phyloP scores from a whole-genome alignment of 2,329 filamentous ascomycete genomes.

The Verticillium dahliae region DNA sequence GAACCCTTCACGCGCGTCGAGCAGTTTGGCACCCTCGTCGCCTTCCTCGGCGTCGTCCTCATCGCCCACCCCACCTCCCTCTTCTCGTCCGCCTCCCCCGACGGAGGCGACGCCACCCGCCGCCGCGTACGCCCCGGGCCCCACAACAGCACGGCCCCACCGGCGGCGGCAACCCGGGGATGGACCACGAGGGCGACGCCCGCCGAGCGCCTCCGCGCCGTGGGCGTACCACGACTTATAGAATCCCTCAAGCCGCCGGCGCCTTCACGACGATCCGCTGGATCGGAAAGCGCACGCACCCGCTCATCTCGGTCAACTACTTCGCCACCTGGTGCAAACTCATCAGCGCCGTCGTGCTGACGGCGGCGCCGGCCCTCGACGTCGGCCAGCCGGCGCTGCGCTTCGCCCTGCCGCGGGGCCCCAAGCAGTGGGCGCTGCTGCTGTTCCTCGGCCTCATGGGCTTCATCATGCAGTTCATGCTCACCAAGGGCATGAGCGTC shows the following conservation, averaged over 20 bases:
- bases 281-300: slow-evolving; percentile 74
- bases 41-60: slow-evolving; percentile 71
- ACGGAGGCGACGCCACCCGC: slow-evolving; percentile 2
- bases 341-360: slow-evolving; percentile 57
- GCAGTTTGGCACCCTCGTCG: slow-evolving; percentile 68
- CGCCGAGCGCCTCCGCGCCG: slow-evolving; percentile 61
- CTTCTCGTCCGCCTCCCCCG: slow-evolving; percentile 25
- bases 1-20: slow-evolving; percentile 76
- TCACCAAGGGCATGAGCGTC: slow-evolving; percentile 68
- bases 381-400: slow-evolving; percentile 38
- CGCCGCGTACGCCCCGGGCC: background rate
- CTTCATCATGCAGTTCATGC: slow-evolving; percentile 79
- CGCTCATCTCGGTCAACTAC: slow-evolving; percentile 81
- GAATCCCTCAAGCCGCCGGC: too few species aligned
- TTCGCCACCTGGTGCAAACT: slow-evolving; percentile 67
- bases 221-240: too few species aligned
- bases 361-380: slow-evolving; percentile 36
- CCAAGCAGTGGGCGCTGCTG: slow-evolving; percentile 60
- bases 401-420: slow-evolving; percentile 32
- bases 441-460: slow-evolving; percentile 65
- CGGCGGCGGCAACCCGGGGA: slow-evolving; percentile 15
- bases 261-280: slow-evolving; percentile 72
- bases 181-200: slow-evolving; percentile 40
- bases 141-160: slow-evolving; percentile 7
- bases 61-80: slow-evolving; percentile 65